A percentile compares a stretch with the other conserved stretches of the same genome.
Conservation (phyloP, 306 rosid genomes). For the Spatholobus suberectus region DNA sequence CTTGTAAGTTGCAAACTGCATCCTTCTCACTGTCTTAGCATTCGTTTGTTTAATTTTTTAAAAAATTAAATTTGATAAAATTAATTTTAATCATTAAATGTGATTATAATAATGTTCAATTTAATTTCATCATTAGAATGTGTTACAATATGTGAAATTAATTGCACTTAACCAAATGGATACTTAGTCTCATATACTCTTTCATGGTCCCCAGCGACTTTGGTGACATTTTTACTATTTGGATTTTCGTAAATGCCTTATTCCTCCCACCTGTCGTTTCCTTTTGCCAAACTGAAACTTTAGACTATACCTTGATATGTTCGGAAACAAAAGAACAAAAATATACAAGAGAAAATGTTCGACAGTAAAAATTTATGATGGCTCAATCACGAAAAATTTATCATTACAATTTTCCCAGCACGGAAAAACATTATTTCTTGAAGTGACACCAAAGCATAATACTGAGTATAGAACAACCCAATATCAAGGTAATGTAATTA, state of each 20-base stretch:
- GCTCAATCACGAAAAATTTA: not conserved
- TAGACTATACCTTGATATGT: not conserved
- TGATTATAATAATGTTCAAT: not conserved
- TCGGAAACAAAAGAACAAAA: not conserved
- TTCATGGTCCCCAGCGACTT: not conserved
- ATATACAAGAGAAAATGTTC: not conserved
- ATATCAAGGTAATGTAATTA: conserved; percentile 8
- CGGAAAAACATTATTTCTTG: not conserved
- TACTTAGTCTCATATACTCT: not conserved
- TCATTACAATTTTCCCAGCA: not conserved
- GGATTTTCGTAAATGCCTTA: not conserved
- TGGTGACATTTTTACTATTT: not conserved
- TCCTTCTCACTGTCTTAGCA: not conserved
- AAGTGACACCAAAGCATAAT: not conserved
- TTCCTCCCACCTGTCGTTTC: not conserved
- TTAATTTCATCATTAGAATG: not conserved
- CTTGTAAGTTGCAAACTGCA: not conserved
- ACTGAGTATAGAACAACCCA: conserved; percentile 1
- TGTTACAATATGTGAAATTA: not conserved
- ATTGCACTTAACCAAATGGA: not conserved
- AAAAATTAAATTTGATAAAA: not conserved
- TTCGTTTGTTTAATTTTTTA: not conserved
- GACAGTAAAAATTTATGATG: not conserved
- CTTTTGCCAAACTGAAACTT: not conserved
- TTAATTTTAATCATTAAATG: not conserved